Percentiles rank a stretch among this genome's conserved stretches.
phyloP scores from a whole-genome alignment of 2,329 filamentous ascomycete genomes.

The Chaetomiaceae sp. region DNA sequence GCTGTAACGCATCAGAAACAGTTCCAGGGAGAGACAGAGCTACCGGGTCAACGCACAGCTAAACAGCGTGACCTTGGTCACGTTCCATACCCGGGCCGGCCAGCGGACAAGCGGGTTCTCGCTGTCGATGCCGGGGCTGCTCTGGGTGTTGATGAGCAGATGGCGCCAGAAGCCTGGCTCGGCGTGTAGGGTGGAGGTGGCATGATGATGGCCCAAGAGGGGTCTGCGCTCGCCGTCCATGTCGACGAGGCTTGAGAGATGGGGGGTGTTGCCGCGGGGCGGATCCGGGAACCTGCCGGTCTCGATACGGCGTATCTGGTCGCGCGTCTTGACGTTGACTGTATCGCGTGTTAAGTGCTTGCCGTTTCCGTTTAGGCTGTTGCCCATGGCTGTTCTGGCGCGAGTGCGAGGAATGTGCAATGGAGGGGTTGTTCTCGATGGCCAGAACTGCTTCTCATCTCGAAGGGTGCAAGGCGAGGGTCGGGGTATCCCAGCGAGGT shows the following conservation, averaged over 20 bases:
- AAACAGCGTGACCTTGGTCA: constrained; percentile 53
- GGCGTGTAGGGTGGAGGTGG: constrained; percentile 3
- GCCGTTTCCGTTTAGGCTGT: neutral
- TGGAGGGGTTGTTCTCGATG: constrained; percentile 4
- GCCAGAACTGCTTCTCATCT: constrained; percentile 16
- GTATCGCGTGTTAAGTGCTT: constrained; percentile 19
- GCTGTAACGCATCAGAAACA: constrained; percentile 33
- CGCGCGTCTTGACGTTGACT: constrained; percentile 31
- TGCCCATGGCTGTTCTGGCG: constrained; percentile 13
- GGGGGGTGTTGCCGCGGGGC: neutral
- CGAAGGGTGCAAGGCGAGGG: neutral
- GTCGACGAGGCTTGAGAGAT: neutral
- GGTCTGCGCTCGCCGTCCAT: constrained; percentile 21
- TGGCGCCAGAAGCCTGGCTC: constrained; percentile 27
- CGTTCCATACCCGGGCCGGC: constrained; percentile 49
- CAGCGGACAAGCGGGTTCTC: constrained; percentile 42
- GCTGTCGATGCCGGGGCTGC: constrained; percentile 51
- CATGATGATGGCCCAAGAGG: constrained; percentile 16
- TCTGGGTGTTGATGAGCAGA: constrained; percentile 46
- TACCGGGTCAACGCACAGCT: too few species aligned
- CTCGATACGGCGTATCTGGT: constrained; percentile 20
- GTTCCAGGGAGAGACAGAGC: too few species aligned
- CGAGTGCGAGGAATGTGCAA: neutral
- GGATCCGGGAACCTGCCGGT: constrained; percentile 11
- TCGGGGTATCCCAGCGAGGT: neutral